These are phyloP conservation scores for Eucalyptus cloeziana DNA, from an alignment of 345 rosid species.

Conservation along the genomic window DNA sequence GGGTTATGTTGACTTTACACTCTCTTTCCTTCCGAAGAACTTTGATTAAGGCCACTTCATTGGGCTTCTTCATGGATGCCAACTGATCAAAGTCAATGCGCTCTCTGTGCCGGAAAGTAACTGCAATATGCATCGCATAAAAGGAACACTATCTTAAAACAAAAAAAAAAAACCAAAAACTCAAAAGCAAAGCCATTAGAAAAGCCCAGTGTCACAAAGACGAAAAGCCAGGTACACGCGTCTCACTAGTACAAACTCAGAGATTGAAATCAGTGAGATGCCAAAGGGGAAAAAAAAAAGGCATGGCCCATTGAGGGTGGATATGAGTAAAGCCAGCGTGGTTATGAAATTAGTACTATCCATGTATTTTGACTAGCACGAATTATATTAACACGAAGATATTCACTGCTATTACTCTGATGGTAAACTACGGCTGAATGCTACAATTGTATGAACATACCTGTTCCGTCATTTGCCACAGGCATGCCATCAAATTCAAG, in stretches of 20 bases:
- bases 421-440: background rate
- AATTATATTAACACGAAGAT: background rate
- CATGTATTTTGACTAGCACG: background rate
- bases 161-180: background rate
- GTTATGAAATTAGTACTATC: background rate
- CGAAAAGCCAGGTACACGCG: background rate
- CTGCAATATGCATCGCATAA: too few species aligned
- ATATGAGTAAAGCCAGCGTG: background rate
- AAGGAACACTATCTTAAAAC: too few species aligned
- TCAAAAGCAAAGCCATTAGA: background rate
- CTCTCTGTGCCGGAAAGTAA: too few species aligned
- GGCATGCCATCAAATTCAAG: conserved; percentile 65
- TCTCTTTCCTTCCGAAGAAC: too few species aligned
- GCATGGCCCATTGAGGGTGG: background rate
- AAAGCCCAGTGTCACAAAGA: background rate
- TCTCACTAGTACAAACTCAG: background rate
- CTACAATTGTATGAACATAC: conserved; percentile 4
- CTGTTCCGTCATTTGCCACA: conserved; percentile 86
- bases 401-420: background rate
- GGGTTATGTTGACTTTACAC: too few species aligned
- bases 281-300: background rate
- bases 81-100: too few species aligned
- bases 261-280: background rate
- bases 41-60: too few species aligned
- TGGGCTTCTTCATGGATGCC: too few species aligned